A percentile compares a stretch with the other conserved stretches of the same genome.
These are phyloP conservation scores for Grifola frondosa DNA, from an alignment of 1,284 basidiomycete genomes.

Conservation along the genomic window DNA sequence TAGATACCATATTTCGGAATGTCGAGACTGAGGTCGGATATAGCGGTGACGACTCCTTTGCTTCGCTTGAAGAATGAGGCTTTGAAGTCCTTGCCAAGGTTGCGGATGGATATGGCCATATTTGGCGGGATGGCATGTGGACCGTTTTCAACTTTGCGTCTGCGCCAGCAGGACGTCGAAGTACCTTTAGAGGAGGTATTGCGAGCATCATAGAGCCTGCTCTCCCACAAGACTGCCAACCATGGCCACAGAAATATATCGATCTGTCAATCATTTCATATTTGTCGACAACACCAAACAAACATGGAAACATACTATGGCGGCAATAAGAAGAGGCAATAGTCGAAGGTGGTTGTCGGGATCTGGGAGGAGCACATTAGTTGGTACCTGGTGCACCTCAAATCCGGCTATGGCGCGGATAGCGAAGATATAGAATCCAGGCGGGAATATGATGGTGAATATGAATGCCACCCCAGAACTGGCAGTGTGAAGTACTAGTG, in stretches of 20 bases:
- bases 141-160: slow-evolving; percentile 21
- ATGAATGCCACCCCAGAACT: slow-evolving; percentile 52
- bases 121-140: slow-evolving; percentile 36
- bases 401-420: slow-evolving; percentile 65
- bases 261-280: slow-evolving; percentile 42
- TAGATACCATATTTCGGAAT: slow-evolving; percentile 72
- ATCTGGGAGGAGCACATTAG: slow-evolving; percentile 53
- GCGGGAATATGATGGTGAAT: slow-evolving; percentile 72
- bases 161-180: slow-evolving; percentile 32
- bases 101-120: slow-evolving; percentile 58
- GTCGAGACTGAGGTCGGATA: slow-evolving; percentile 62
- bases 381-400: slow-evolving; percentile 55
- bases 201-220: slow-evolving; percentile 58
- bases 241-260: slow-evolving; percentile 72
- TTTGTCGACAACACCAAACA: neutral
- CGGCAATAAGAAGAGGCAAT: slow-evolving; percentile 62
- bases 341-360: slow-evolving; percentile 57
- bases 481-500: slow-evolving; percentile 51
- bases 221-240: slow-evolving; percentile 59
- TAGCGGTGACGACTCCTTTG: slow-evolving; percentile 52
- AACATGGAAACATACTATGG: slow-evolving; percentile 47
- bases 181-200: slow-evolving; percentile 33
- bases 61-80: slow-evolving; percentile 40
- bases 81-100: slow-evolving; percentile 58
- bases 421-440: slow-evolving; percentile 74